Base-by-base conservation (phyloP, 1,284 basidiomycete species). In the Sporisorium iseilematis-ciliati region DNA sequence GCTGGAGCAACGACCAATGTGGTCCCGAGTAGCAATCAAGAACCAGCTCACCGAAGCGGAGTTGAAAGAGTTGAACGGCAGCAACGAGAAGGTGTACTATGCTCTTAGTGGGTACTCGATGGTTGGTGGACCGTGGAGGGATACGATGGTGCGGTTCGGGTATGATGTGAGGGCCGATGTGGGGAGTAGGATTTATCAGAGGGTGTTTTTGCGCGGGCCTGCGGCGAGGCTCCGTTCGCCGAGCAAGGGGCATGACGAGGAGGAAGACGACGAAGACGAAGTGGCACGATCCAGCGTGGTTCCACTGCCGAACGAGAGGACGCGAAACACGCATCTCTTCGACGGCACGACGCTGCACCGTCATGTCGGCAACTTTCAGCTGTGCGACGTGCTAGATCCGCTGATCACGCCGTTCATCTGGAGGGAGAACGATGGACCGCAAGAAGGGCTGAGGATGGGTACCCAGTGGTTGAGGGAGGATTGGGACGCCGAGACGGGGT, bases 51-150 rank as follows among this genome's bases (percentile, higher is more conserved):
- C 88, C n/a, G 87, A 89, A 0, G 85, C 87, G 0, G 92, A 94
- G 75, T 87, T 89, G 11, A 88, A 91, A 51, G 90, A 91, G 72
- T 88, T 93, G 40, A 41, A 58, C 7, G 65, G 74, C 3, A 68
- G 40, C 14, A 76, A 68, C 16, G 74, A 63, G 60, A 89, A 88
- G 73, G 77, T 85, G 2, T 87, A 87, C 57, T 81, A 88, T 51
- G 86, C 88, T 0, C 77, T 86, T 10, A 79, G 86, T 5, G 84
- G 91, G 51, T 99, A 95, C 83, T 91, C 93, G 2, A 96, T 98
- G 83, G 90, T 91, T 67, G 95, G 97, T 73, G 96, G 96, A 0
- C 94, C 95, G 2, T 98, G 93, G 91, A 89, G 94, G 56, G 95
- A 98, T 82, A 92, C 92, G 8, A 88, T 96, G 50, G 89, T 98